Conservation (phyloP, 2,329 filamentous ascomycete genomes). For the Sporothrix luriei region DNA sequence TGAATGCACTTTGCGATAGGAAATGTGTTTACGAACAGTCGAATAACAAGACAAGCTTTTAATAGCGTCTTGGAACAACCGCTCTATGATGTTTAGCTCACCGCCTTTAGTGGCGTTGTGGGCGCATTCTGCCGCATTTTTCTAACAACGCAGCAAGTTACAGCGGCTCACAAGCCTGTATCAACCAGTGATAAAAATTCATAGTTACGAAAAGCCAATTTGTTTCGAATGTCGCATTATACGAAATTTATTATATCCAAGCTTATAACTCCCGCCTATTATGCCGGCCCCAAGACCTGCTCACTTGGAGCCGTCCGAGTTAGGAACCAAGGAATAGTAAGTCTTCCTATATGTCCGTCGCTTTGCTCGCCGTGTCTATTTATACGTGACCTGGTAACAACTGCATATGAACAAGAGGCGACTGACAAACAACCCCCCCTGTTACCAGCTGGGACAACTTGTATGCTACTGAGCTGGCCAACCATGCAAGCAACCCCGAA, state of each 20-base stretch:
- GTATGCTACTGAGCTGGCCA: slow-evolving; percentile 70
- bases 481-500: slow-evolving; percentile 69
- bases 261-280: background rate
- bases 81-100: background rate
- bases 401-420: background rate
- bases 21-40: too few relatives aligned
- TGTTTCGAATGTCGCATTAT: background rate
- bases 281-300: slow-evolving; percentile 50
- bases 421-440: background rate
- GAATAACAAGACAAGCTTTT: background rate
- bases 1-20: background rate
- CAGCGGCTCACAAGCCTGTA: background rate
- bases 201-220: background rate
- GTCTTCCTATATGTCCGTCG: slow-evolving; percentile 41
- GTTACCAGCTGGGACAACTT: slow-evolving; percentile 69
- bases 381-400: too few relatives aligned
- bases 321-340: slow-evolving; percentile 92
- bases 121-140: slow-evolving; percentile 26
- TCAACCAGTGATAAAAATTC: background rate
- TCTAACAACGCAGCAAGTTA: background rate
- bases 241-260: background rate
- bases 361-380: background rate
- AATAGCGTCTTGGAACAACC: background rate
- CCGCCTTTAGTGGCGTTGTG: slow-evolving; percentile 1
- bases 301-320: slow-evolving; percentile 72